Percentiles rank a stretch among this genome's conserved stretches.
Conservation (phyloP, 768 basidiomycete genomes). For the Cystobasidiopsis lactophilus region DNA sequence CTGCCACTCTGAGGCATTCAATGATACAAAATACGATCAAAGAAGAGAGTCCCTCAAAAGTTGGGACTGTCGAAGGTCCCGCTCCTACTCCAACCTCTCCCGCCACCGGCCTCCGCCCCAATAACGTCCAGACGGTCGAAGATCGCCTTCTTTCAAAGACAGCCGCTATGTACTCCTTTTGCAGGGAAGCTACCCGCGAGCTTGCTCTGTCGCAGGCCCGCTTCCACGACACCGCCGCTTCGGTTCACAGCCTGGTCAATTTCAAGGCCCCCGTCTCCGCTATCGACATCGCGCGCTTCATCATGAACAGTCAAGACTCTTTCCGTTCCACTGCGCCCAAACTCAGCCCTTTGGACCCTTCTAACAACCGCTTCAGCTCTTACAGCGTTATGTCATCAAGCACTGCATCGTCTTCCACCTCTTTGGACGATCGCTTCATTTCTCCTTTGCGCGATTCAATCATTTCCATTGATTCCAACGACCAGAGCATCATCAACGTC, state of each 20-base stretch:
- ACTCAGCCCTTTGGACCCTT: neutral
- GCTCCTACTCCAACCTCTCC: no score
- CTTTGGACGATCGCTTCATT: neutral
- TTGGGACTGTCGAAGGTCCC: no score
- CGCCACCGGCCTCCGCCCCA: no score
- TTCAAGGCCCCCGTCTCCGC: neutral
- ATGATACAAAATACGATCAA: no score
- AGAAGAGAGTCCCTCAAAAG: no score
- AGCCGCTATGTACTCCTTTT: neutral
- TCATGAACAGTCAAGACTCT: neutral
- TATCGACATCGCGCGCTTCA: slow-evolving; percentile 1
- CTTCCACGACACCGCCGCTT: neutral
- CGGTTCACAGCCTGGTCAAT: neutral
- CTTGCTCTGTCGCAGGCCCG: neutral
- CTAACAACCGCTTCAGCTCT: neutral
- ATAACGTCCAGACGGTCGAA: no score
- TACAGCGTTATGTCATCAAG: neutral
- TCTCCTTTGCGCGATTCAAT: neutral
- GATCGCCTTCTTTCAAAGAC: no score
- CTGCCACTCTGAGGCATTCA: no score
- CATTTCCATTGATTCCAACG: neutral
- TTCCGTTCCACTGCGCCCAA: neutral
- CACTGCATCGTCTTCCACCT: neutral
- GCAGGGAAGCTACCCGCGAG: neutral
- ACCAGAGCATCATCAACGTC: neutral